Evolutionary conservation across 2,329 filamentous ascomycete genomes (phyloP).

Genomic region (Colletotrichum somersetense): DNA sequence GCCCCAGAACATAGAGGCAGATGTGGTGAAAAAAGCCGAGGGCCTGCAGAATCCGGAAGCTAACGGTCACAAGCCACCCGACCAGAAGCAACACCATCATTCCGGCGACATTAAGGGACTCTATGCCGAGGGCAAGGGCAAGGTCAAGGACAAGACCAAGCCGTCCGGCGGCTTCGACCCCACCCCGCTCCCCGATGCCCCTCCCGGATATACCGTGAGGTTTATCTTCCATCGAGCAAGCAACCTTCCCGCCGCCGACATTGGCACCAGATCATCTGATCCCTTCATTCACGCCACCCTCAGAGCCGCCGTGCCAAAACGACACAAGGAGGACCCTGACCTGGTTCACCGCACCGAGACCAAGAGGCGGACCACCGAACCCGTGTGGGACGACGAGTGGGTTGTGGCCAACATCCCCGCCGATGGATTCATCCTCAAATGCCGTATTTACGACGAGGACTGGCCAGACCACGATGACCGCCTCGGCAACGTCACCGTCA

Average conservation of each 20-base stretch:
- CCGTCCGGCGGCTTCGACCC: slow-evolving; percentile 84
- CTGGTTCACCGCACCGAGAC: slow-evolving; percentile 82
- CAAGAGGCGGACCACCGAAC: slow-evolving; percentile 77
- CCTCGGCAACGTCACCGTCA: slow-evolving; percentile 85
- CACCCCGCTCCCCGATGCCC: slow-evolving; percentile 80
- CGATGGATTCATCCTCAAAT: slow-evolving; percentile 86
- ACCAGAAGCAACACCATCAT: slow-evolving; percentile 42
- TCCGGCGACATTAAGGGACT: slow-evolving; percentile 50
- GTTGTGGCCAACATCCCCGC: slow-evolving; percentile 87
- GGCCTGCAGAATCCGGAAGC: slow-evolving; percentile 37
- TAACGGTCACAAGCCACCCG: slow-evolving; percentile 38
- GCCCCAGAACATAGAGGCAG: slow-evolving; percentile 20
- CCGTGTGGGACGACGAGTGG: slow-evolving; percentile 88
- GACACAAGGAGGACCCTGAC: slow-evolving; percentile 88
- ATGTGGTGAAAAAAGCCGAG: slow-evolving; percentile 35
- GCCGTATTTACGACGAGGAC: slow-evolving; percentile 91
- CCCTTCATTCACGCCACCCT: slow-evolving; percentile 86
- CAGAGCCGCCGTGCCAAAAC: slow-evolving; percentile 74
- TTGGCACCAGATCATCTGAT: slow-evolving; percentile 83
- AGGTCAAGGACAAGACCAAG: slow-evolving; percentile 56
- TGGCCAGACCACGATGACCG: slow-evolving; percentile 87
- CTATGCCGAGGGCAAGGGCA: slow-evolving; percentile 53
- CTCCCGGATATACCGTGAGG: slow-evolving; percentile 85
- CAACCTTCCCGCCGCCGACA: slow-evolving; percentile 86
- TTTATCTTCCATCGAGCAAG: slow-evolving; percentile 86